Percentiles rank a stretch among this genome's conserved stretches.
Evolutionary conservation across 371 early-diverging fungal genomes (phyloP).

Genomic region (Apophysomyces trapeziformis): DNA sequence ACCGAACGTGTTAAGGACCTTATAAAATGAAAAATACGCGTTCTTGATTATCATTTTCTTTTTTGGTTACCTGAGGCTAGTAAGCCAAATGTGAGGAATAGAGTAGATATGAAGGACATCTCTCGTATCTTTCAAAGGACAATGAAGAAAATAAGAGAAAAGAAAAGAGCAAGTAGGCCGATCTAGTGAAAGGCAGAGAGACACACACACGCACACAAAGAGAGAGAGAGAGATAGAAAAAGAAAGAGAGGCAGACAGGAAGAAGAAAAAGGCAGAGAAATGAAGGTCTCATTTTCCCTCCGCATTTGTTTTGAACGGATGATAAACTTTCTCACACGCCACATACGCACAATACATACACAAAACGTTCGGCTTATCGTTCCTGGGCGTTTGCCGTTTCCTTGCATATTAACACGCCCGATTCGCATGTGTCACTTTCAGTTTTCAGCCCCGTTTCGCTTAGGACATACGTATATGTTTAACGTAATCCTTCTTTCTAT

Average conservation of each 20-base stretch:
- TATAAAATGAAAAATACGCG: background rate
- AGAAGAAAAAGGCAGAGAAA: slow-evolving; percentile 13
- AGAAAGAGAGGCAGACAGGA: background rate
- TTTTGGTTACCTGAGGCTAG: slow-evolving; percentile 24
- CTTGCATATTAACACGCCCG: background rate
- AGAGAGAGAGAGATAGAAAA: slow-evolving; percentile 12
- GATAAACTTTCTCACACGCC: slow-evolving; percentile 12
- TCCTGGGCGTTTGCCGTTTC: background rate
- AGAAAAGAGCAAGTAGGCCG: background rate
- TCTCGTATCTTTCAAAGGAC: background rate
- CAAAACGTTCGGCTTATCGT: background rate
- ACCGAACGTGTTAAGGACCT: background rate
- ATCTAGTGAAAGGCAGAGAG: slow-evolving; percentile 1
- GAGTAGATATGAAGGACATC: slow-evolving; percentile 27
- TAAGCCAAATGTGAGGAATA: slow-evolving; percentile 27
- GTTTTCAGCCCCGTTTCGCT: no score
- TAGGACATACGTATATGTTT: no score
- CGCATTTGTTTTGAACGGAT: slow-evolving; percentile 11
- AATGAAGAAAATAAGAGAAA: background rate
- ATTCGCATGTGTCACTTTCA: no score
- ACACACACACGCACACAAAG: background rate
- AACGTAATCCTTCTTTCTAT: no score
- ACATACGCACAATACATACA: background rate
- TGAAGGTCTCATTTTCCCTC: background rate
- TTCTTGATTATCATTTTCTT: background rate